phyloP scores from a whole-genome alignment of 306 rosid genomes.

The Gastrolobium bilobum region DNA sequence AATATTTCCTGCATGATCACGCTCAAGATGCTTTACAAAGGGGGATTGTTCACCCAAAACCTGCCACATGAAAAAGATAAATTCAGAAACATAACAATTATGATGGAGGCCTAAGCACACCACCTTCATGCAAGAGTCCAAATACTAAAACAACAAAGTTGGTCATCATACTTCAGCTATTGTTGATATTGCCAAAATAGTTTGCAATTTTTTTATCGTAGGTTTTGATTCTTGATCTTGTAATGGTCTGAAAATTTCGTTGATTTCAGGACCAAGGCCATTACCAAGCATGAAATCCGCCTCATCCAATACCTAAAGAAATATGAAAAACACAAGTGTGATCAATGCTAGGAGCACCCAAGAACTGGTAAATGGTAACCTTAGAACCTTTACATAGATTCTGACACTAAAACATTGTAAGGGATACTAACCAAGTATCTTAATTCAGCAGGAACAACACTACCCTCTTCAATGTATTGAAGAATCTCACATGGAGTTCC shows the following conservation, averaged over 20 bases:
- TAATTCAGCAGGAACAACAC: slow-evolving; percentile 77
- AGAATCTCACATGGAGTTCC: slow-evolving; percentile 87
- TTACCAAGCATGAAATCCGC: slow-evolving; percentile 81
- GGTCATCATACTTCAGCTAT: slow-evolving; percentile 68
- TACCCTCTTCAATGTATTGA: slow-evolving; percentile 85
- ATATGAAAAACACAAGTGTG: slow-evolving; percentile 17
- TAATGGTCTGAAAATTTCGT: slow-evolving; percentile 68
- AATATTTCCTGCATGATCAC: slow-evolving; percentile 54
- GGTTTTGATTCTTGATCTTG: slow-evolving; percentile 66
- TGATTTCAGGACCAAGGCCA: slow-evolving; percentile 75
- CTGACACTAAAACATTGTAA: not conserved
- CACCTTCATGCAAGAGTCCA: not conserved
- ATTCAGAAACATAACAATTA: slow-evolving; percentile 34
- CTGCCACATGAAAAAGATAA: slow-evolving; percentile 50
- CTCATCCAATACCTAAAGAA: slow-evolving; percentile 83
- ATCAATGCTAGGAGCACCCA: slow-evolving; percentile 30
- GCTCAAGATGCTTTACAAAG: slow-evolving; percentile 49
- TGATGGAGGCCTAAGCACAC: slow-evolving; percentile 6
- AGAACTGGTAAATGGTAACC: not conserved
- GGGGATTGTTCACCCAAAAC: slow-evolving; percentile 56
- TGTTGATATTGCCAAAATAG: slow-evolving; percentile 81
- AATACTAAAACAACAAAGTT: slow-evolving; percentile 23
- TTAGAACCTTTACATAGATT: slow-evolving; percentile 15
- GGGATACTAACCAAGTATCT: slow-evolving; percentile 70
- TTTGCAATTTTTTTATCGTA: slow-evolving; percentile 72